Evolutionary conservation across 352 stramenopile species (phyloP), one percentile per base, ranked within the genome.

Genomic region (Pythium brachiatum): DNA sequence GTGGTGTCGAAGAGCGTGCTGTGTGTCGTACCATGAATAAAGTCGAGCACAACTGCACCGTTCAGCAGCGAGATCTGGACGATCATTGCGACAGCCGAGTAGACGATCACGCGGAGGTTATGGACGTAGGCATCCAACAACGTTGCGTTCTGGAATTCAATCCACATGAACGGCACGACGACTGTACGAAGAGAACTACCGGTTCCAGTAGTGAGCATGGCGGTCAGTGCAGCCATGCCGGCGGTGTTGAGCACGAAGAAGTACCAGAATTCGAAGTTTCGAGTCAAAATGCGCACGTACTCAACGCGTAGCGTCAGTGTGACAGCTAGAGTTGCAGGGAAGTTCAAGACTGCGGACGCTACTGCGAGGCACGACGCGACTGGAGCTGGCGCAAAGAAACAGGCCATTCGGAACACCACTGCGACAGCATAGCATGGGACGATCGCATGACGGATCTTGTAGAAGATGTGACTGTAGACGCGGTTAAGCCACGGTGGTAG

Each of bases 121-220:
- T 50, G 41, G 11, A 9, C 18, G 41, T 50, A 26, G 11, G 41
- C 41, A 9, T 50, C 41, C 41, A 50, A 12, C 31, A 38, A 25
- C 20, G 62, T 68, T 1, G 36, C 34, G 25, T 59, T 63, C 27
- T 63, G 53, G 16, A 60, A 21, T 3, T 63, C 62, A 26, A 68
- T 26, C 53, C 62, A 68, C 46, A 59, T 63, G 25, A 63, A 32
- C 20, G 62, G 62, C 32, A 68, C 15, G 3, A 68, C 31, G 31
- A 7, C 9, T 38, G 15, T 12, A 38, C 31, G 31, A 2, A 38
- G 6, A 7, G 8, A 38, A 38, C 31, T 38, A 38, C 31, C 31
- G 31, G 9, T 12, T 7, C 31, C 31, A 38, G 8, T 38, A 12
- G 31, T 38, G 9, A 38, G 8, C 15, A 12, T 38, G 15, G 15